Evolutionary conservation across 2,329 filamentous ascomycete genomes (phyloP), one percentile per base, ranked within the genome.

Genomic region (Cryphonectria nitschkei): DNA sequence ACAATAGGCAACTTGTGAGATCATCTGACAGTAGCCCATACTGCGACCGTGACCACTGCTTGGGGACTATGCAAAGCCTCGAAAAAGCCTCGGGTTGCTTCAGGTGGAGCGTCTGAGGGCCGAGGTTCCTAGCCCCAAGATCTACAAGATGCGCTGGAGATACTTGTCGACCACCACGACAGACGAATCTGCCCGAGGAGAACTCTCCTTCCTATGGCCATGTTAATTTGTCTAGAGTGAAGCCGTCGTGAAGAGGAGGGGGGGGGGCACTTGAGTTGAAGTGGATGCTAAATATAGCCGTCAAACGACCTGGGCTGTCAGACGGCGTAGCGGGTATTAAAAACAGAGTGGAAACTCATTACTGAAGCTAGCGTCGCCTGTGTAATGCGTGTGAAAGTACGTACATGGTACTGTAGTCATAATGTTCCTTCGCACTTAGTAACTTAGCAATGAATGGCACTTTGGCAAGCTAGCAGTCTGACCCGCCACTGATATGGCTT

Each of bases 401-500:
- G 52, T 29, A 56, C 26, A 9, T 3, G n/a, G 50, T 26, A 52
- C 22, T 52, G 50, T 26, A 52, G 50, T 52, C 22, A 7, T 26
- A 11, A 14, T 13, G n/a, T 29, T 29, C 26, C n/a, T 56, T 52
- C 22, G 52, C 29, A 58, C 26, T 32, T 32, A 2, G 54, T 58
- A 58, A 19, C 29, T 19, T 13, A 29, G 54, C 54, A 32, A 32
- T 32, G 16, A 9, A 8, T 58, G 29, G 29, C 54, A 58, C 54
- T 58, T 58, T 58, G 54, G 13, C 54, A 58, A 19, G 54, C 26
- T 19, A 58, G 29, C 54, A 34, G 29, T 32, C 54, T 58, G 54
- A 58, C 54, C 54, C 54, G 54, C 54, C 54, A 19, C 54, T 32
- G 54, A 13, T 19, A 58, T 56, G n/a, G 52, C n/a, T 56, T 29